A percentile compares a stretch with the other conserved stretches of the same genome.
Conservation (phyloP, 495 filamentous ascomycete genomes). For the Bombardia bombarda region DNA sequence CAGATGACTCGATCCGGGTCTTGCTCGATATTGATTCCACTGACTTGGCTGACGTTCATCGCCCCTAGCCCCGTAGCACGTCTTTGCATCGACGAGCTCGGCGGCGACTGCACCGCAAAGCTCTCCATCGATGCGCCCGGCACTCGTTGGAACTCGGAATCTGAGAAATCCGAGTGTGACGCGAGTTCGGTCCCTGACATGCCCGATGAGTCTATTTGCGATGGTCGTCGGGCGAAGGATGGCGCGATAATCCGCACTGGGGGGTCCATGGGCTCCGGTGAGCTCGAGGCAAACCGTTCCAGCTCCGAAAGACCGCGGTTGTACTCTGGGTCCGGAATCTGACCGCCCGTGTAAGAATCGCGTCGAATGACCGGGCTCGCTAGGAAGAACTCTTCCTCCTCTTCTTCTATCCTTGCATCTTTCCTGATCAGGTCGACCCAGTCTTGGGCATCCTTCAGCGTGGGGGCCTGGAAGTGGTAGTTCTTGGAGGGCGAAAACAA, state of each 20-base stretch:
- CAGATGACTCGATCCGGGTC: slow-evolving; percentile 73
- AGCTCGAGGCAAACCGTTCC: slow-evolving; percentile 48
- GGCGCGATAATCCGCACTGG: slow-evolving; percentile 23
- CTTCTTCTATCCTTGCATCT: slow-evolving; percentile 76
- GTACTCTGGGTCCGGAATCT: not conserved
- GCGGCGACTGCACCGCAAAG: slow-evolving; percentile 31
- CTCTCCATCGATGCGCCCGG: slow-evolving; percentile 37
- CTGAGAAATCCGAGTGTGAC: slow-evolving; percentile 86
- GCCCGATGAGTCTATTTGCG: slow-evolving; percentile 62
- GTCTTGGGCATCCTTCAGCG: slow-evolving; percentile 66
- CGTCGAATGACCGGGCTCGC: slow-evolving; percentile 46
- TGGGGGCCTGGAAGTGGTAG: slow-evolving; percentile 75
- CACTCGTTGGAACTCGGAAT: slow-evolving; percentile 44
- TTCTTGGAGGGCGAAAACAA: slow-evolving; percentile 90
- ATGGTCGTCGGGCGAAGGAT: slow-evolving; percentile 35
- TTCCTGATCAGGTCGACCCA: slow-evolving; percentile 80
- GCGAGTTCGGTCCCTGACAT: slow-evolving; percentile 73
- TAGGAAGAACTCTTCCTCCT: slow-evolving; percentile 72
- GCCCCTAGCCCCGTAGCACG: slow-evolving; percentile 16
- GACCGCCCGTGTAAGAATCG: slow-evolving; percentile 21
- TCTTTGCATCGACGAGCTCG: no score
- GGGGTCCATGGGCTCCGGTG: slow-evolving; percentile 48
- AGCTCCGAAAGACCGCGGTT: slow-evolving; percentile 10
- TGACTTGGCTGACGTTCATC: slow-evolving; percentile 50
- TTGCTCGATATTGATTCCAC: slow-evolving; percentile 41